phyloP scores from a whole-genome alignment of 176 grass and related monocot species.

The Rhynchospora pubera region DNA sequence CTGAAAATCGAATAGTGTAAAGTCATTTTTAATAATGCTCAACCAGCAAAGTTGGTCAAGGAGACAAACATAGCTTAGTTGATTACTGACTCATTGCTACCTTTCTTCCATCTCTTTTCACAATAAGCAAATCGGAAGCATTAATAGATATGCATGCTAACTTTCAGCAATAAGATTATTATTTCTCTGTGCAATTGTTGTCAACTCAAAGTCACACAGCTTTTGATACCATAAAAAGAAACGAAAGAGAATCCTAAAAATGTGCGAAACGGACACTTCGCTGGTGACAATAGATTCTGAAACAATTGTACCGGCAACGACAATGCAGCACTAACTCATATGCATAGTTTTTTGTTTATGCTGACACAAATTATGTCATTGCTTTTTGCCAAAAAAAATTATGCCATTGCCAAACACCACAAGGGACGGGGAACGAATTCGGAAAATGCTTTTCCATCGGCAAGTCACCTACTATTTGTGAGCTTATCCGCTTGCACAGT shows the following conservation, averaged over 20 bases:
- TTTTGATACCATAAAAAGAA: constrained; percentile 59
- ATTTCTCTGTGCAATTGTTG: constrained; percentile 1
- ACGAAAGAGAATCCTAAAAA: constrained; percentile 42
- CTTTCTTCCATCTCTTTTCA: not conserved
- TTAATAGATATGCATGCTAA: not conserved
- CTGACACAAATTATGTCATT: not conserved
- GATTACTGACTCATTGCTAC: not conserved
- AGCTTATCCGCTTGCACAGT: not conserved
- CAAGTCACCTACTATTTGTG: not conserved
- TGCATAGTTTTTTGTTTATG: not conserved
- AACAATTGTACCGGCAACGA: not conserved
- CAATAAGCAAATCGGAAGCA: not conserved
- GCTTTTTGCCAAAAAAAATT: not conserved
- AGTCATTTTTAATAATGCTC: not conserved
- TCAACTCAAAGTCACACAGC: constrained; percentile 34
- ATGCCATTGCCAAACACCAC: not conserved
- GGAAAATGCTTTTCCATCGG: not conserved
- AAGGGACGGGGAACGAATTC: not conserved
- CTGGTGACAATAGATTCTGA: constrained; percentile 20
- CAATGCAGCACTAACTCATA: constrained; percentile 9
- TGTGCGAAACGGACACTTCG: constrained; percentile 1
- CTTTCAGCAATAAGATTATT: not conserved
- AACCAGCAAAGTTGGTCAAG: not conserved
- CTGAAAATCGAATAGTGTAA: not conserved
- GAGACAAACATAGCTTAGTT: constrained; percentile 6